phyloP scores from a whole-genome alignment of 192 early-diverging fungal genomes.

The Allomyces javanicus region DNA sequence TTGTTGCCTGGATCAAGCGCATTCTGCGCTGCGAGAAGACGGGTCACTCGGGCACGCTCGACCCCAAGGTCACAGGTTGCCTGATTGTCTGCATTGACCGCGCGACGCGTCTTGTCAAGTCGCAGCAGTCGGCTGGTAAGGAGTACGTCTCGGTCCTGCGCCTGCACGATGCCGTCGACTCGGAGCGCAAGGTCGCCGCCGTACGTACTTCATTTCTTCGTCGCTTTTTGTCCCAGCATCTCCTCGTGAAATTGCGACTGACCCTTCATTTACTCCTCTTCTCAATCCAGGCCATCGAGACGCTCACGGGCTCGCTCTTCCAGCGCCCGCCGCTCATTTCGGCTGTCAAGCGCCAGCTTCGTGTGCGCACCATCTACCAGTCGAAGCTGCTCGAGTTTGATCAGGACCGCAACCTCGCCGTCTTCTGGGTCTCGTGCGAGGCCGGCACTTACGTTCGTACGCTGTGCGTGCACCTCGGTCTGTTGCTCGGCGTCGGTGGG shows the following conservation, averaged over 20 bases:
- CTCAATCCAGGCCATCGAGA: conserved; percentile 54
- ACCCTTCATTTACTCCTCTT: conserved; percentile 1
- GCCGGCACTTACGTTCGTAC: conserved; percentile 99
- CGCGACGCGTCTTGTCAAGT: conserved; percentile 95
- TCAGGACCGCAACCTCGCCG: conserved; percentile 84
- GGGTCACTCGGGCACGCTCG: conserved; percentile 92
- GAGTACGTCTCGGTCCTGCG: conserved; percentile 93
- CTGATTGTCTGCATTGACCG: conserved; percentile 98
- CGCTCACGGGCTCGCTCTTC: conserved; percentile 94
- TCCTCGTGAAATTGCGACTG: not conserved
- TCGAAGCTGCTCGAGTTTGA: conserved; percentile 91
- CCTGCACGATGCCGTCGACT: conserved; percentile 82
- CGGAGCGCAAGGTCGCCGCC: conserved; percentile 66
- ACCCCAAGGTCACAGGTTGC: conserved; percentile 98
- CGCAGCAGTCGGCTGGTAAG: conserved; percentile 97
- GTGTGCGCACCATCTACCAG: conserved; percentile 95
- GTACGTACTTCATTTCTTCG: conserved; percentile 7
- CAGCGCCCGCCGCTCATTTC: conserved; percentile 97
- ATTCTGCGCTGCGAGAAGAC: conserved; percentile 96
- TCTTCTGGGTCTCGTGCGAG: conserved; percentile 97
- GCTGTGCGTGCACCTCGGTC: conserved; percentile 93
- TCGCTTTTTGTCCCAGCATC: not conserved
- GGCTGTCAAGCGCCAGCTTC: conserved; percentile 96
- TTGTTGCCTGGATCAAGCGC: conserved; percentile 96
- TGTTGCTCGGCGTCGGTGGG: conserved; percentile 84